These are phyloP conservation scores for Penicillium macrosclerotiorum DNA, from an alignment of 495 filamentous ascomycete species.

Conservation along the genomic window DNA sequence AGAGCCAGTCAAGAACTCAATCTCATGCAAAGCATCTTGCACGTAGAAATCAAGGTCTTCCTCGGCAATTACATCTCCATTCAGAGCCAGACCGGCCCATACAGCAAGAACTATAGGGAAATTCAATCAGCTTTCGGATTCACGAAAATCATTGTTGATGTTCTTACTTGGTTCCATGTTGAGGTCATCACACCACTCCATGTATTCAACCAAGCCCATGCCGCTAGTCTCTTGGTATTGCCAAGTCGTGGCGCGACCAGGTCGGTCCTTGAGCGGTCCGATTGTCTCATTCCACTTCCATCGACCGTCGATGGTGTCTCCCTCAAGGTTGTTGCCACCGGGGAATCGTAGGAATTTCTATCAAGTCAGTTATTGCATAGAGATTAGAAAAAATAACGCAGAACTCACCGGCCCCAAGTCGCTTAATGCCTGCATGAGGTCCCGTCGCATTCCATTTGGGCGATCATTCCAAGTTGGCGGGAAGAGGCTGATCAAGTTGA, in stretches of 20 bases:
- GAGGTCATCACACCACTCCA: slow-evolving; percentile 65
- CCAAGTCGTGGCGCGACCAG: slow-evolving; percentile 61
- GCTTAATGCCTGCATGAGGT: slow-evolving; percentile 57
- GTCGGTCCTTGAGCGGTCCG: slow-evolving; percentile 60
- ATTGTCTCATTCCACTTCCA: slow-evolving; percentile 73
- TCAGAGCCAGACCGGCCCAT: slow-evolving; percentile 59
- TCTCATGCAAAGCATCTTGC: slow-evolving; percentile 60
- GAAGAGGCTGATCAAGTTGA: slow-evolving; percentile 66
- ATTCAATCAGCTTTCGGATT: too few species aligned
- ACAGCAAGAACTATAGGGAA: slow-evolving; percentile 49
- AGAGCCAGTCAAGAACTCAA: slow-evolving; percentile 50
- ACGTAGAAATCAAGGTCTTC: slow-evolving; percentile 39
- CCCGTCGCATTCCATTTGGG: slow-evolving; percentile 60
- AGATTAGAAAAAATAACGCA: too few species aligned
- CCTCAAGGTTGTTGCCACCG: slow-evolving; percentile 66
- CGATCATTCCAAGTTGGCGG: slow-evolving; percentile 58
- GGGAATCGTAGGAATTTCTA: slow-evolving; percentile 63
- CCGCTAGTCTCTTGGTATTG: slow-evolving; percentile 57
- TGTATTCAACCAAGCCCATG: slow-evolving; percentile 59
- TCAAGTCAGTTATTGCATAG: slow-evolving; percentile 7
- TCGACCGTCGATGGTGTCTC: slow-evolving; percentile 45
- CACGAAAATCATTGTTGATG: too few species aligned
- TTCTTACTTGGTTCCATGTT: slow-evolving; percentile 49
- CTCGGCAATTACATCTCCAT: slow-evolving; percentile 40
- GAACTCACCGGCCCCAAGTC: slow-evolving; percentile 39